Conservation (phyloP, 2,329 filamentous ascomycete species). For the Aspergillus sp. region DNA sequence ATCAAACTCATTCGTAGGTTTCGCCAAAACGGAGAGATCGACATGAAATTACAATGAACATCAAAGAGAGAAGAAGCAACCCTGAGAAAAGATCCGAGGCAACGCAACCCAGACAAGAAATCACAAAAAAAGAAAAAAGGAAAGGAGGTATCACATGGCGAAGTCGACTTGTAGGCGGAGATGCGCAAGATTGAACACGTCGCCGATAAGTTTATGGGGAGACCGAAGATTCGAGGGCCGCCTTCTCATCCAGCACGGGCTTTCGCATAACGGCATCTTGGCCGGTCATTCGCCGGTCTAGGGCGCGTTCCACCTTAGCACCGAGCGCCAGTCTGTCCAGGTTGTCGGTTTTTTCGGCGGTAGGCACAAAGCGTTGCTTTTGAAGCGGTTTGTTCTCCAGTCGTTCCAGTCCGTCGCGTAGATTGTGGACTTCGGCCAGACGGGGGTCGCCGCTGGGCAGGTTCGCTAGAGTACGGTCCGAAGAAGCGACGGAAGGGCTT, state of each 20-base stretch:
- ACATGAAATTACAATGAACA: conserved; percentile 1
- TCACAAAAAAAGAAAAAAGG: background rate
- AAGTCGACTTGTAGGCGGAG: background rate
- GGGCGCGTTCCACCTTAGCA: conserved; percentile 84
- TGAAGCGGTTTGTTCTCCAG: conserved; percentile 86
- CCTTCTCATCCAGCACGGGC: conserved; percentile 47
- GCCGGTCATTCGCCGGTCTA: conserved; percentile 79
- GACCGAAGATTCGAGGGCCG: conserved; percentile 19
- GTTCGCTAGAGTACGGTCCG: conserved; percentile 44
- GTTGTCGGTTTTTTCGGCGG: conserved; percentile 75
- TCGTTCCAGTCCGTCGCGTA: conserved; percentile 77
- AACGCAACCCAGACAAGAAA: background rate
- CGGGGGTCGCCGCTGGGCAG: conserved; percentile 50
- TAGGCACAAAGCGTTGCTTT: conserved; percentile 77
- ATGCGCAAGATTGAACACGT: background rate
- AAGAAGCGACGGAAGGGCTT: conserved; percentile 46
- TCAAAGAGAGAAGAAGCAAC: conserved; percentile 2
- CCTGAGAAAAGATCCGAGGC: background rate
- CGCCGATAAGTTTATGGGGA: background rate
- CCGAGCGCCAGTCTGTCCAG: conserved; percentile 84
- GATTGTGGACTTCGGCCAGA: conserved; percentile 67
- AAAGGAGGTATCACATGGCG: conserved; percentile 7
- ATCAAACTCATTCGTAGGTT: conserved; percentile 19
- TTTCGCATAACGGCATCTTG: conserved; percentile 83
- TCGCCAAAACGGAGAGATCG: conserved; percentile 9